phyloP scores from a whole-genome alignment of 2,329 filamentous ascomycete species.

The Trichoderma brevicompactum region DNA sequence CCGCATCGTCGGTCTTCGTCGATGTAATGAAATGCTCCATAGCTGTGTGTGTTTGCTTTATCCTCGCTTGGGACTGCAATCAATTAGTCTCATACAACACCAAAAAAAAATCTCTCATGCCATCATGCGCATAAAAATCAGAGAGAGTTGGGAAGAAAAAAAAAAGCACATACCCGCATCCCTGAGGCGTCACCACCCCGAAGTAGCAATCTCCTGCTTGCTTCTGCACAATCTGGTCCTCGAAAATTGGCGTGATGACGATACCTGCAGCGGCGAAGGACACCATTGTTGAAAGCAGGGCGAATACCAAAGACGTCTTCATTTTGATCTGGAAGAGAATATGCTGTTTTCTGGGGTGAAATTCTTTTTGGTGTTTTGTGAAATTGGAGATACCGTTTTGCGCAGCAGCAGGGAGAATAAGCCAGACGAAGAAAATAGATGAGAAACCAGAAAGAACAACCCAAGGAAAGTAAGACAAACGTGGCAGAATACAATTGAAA shows the following conservation, averaged over 20 bases:
- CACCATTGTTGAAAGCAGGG: constrained; percentile 50
- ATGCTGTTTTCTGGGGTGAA: neutral
- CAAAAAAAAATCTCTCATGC: neutral
- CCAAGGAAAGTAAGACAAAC: constrained; percentile 16
- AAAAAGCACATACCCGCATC: constrained; percentile 56
- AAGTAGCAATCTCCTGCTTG: constrained; percentile 57
- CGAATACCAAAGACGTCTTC: constrained; percentile 39
- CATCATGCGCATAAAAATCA: too few species aligned
- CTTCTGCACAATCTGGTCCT: constrained; percentile 57
- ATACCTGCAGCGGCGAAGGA: constrained; percentile 57
- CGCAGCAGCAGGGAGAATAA: neutral
- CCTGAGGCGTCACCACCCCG: constrained; percentile 59
- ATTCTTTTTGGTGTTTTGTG: neutral
- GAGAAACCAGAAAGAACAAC: constrained; percentile 2
- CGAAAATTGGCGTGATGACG: constrained; percentile 58
- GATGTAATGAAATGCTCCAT: neutral
- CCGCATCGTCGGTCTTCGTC: neutral
- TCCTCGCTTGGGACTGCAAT: constrained; percentile 4
- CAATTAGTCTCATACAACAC: neutral
- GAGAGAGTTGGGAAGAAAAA: neutral
- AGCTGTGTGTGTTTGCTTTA: neutral
- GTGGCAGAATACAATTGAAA: constrained; percentile 19
- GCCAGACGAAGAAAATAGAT: neutral
- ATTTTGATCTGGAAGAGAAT: constrained; percentile 31
- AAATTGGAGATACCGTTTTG: neutral